Evolutionary conservation across 2,329 filamentous ascomycete genomes (phyloP), one percentile per base, ranked within the genome.

Genomic region (Sphaerulina musiva): DNA sequence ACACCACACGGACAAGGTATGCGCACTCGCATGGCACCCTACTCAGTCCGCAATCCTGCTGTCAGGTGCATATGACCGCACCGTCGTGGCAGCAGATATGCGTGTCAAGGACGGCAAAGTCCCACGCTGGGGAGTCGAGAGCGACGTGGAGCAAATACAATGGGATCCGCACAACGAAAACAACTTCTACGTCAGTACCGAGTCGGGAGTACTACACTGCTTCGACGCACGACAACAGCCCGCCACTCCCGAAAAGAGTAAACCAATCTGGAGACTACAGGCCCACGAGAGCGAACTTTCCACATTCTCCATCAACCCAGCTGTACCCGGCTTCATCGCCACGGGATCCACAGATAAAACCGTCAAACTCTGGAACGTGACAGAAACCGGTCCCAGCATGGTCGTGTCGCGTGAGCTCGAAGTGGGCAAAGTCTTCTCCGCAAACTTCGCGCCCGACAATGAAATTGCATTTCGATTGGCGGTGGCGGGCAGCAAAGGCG

Each of bases 1-100:
- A 12, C 89, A 95, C 74, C 93, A 98, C 75, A 95, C 89, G 36
- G 93, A 96, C 78, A 98, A 98, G 76, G 91, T 97, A 62, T 98
- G 91, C 79, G 89, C 92, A 20, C 76, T 98, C 53, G 87, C 92
- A 61, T 98, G 95, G 93, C 89, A 97, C 76, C 81, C 87, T 0
- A 81, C 79, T 42, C 88, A 96, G 71, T 84, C 91, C 2, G 96
- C 93, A 0, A 83, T 95, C 17, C 79, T 98, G 23, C 80, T 98
- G 56, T 95, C 86, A 66, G 93, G 93, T 57, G 95, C 89, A 69
- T 98, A 97, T 74, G 93, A 98, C 72, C 84, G 90, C 60, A 97
- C 91, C 2, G 80, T 95, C 8, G 89, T 95, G 7, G 90, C 89
- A n/a, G 87, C 89, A 2, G 93, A 98, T 69, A 96, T 98, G 92